Conservation (phyloP, 2,329 filamentous ascomycete species). For the Fusarium sp. region DNA sequence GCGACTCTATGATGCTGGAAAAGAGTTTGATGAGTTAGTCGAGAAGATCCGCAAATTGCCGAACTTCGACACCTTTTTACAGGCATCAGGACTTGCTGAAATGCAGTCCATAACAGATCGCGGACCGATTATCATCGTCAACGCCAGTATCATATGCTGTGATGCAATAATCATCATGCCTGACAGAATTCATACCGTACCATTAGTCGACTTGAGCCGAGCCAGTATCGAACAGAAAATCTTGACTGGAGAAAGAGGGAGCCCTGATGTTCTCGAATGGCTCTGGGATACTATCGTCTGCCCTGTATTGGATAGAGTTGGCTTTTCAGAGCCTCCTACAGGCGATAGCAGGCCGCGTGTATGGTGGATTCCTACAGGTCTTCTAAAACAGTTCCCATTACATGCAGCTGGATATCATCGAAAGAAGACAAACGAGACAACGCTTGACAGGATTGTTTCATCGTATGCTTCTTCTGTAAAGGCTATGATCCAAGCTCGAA, state of each 20-base stretch:
- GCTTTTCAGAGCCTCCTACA: background rate
- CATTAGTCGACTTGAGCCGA: too few species aligned
- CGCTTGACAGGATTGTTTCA: background rate
- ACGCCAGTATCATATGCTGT: too few species aligned
- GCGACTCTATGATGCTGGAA: too few species aligned
- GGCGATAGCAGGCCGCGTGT: background rate
- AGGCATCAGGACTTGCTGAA: too few species aligned
- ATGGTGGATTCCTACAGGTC: background rate
- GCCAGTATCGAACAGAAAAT: too few species aligned
- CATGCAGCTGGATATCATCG: background rate
- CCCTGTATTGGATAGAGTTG: background rate
- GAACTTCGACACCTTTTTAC: too few species aligned
- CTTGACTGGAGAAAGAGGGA: background rate
- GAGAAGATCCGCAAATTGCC: too few species aligned
- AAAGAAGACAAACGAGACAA: background rate
- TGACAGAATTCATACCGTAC: too few species aligned
- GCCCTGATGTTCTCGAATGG: background rate
- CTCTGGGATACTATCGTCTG: background rate
- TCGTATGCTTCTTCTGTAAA: background rate
- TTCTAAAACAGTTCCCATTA: background rate
- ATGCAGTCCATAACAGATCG: too few species aligned
- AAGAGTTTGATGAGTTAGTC: too few species aligned
- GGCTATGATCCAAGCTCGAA: background rate
- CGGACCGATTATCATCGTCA: too few species aligned
- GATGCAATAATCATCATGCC: too few species aligned